Evolutionary conservation across 2,329 filamentous ascomycete species (phyloP).

Genomic region (Orbilia blumenaviensis): DNA sequence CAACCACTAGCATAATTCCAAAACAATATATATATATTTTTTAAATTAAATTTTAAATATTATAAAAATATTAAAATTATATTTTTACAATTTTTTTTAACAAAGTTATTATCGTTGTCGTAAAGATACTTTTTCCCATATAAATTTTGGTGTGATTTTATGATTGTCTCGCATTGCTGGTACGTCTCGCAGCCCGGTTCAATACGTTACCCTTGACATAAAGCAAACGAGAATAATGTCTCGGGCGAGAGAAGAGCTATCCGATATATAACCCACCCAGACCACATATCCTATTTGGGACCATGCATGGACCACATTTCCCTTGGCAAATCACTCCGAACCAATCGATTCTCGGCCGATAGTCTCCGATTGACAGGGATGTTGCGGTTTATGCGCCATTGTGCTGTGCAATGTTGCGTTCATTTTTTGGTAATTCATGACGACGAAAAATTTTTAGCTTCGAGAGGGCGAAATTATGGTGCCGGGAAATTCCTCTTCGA

Average conservation of each 20-base stretch:
- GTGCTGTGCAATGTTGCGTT: neutral
- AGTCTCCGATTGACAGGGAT: slow-evolving; percentile 6
- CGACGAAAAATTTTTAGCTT: neutral
- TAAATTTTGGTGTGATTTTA: too few species aligned
- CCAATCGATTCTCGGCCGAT: slow-evolving; percentile 16
- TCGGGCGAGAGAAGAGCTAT: neutral
- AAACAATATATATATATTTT: too few species aligned
- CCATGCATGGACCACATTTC: too few species aligned
- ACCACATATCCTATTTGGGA: too few species aligned
- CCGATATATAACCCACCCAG: neutral
- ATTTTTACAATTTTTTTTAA: too few species aligned
- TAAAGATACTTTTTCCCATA: too few species aligned
- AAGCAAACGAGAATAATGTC: neutral
- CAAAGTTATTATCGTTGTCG: too few species aligned
- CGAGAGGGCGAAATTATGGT: neutral
- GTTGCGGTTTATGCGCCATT: neutral
- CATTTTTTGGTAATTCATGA: neutral
- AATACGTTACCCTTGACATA: neutral
- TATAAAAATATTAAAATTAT: too few species aligned
- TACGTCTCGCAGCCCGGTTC: neutral
- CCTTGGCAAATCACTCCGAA: neutral
- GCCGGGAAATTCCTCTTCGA: neutral
- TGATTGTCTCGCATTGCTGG: too few species aligned
- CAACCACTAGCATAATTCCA: too few species aligned
- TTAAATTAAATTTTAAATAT: too few species aligned